Evolutionary conservation across 2,329 filamentous ascomycete genomes (phyloP), one percentile per base, ranked within the genome.

Genomic region (Cadophora luteo-olivacea): DNA sequence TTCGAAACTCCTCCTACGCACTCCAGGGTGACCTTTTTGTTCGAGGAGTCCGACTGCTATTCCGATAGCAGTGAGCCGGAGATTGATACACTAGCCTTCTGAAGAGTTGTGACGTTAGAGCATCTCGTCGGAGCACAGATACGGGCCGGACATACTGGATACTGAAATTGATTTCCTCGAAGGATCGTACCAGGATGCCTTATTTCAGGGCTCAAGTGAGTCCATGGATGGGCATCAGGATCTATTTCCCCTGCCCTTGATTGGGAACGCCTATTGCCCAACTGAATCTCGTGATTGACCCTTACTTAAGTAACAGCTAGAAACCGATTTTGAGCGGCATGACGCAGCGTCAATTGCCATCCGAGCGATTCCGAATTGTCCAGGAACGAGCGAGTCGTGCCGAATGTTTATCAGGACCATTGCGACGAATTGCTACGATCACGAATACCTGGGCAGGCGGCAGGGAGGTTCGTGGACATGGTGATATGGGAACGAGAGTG

Each of bases 71-170:
- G 65, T 55, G 49, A 77, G 78, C 77, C 77, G 79, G 73, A 82
- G 75, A 81, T 79, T 74, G 74, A 76, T 73, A 64, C 63, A 72
- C 74, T 77, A 72, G 82, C 84, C 85, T 86, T 81, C 83, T 87
- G 86, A 89, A 87, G 87, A 89, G 87, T 86, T 87, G 84, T 84
- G 81, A 82, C 82, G 81, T 81, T 84, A 81, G 82, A 88, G 85
- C 78, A 81, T 79, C 82, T 84, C 82, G 81, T 84, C 81, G 81
- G 82, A 86, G 87, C 86, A 90, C 88, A 90, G 87, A 90, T 90
- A 89, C 87, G 86, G 87, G 86, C 81, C 83, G 81, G 79, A 89
- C 86, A 89, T n/a, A 25, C 24, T 14, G 54, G 52, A 65, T 11
- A n/a, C 32, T 16, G 64, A 58, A 51, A 16, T 41, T 1, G 12